These are phyloP conservation scores for Oryza coarctata DNA, from an alignment of 176 grass and related monocot species.

Conservation along the genomic window DNA sequence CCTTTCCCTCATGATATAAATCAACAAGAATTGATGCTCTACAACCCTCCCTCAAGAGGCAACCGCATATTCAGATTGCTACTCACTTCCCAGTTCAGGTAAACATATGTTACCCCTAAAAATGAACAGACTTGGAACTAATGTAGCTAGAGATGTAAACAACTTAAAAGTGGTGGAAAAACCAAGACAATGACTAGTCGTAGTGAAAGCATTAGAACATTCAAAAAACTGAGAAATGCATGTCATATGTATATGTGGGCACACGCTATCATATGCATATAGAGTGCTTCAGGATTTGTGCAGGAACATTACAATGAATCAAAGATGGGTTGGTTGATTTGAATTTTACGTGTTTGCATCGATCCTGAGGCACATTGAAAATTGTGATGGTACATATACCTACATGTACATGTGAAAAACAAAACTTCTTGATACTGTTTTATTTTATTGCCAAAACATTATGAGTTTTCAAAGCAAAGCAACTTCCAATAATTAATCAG, in stretches of 20 bases:
- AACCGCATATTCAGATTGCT: conserved; percentile 47
- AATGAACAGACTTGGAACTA: background rate
- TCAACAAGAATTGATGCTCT: conserved; percentile 56
- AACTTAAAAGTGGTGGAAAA: background rate
- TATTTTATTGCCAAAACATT: background rate
- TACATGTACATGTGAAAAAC: background rate
- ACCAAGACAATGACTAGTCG: background rate
- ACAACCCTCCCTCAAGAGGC: conserved; percentile 35
- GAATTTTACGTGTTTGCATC: background rate
- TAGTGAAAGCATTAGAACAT: background rate
- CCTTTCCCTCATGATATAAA: conserved; percentile 45
- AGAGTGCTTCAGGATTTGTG: background rate
- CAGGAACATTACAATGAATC: background rate
- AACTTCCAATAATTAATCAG: background rate
- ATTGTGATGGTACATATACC: background rate
- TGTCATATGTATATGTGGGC: background rate
- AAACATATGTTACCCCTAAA: background rate
- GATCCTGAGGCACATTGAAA: background rate
- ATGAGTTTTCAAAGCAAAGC: background rate
- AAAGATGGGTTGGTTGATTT: background rate
- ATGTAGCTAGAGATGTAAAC: background rate
- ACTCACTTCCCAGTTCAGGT: conserved; percentile 73
- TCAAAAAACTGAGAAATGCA: conserved; percentile 13
- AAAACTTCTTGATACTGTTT: background rate
- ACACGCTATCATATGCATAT: background rate